These are phyloP conservation scores for Madurella fahalii DNA, from an alignment of 2,329 filamentous ascomycete species.

Conservation along the genomic window DNA sequence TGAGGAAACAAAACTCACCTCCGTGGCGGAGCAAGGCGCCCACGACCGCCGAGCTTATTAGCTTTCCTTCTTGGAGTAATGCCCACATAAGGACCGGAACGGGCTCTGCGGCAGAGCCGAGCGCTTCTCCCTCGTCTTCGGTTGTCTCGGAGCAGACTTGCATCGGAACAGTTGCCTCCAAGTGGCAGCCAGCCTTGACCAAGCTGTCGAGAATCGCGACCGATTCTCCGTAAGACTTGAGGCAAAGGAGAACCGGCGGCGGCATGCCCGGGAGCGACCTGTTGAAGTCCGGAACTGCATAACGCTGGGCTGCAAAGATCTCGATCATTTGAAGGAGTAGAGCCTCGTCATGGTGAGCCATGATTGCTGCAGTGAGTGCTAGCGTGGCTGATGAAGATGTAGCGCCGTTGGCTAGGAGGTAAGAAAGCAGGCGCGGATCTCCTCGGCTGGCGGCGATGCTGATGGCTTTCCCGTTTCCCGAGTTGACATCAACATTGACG, in stretches of 20 bases:
- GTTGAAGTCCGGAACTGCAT: slow-evolving; percentile 20
- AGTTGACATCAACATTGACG: slow-evolving; percentile 23
- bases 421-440: slow-evolving; percentile 18
- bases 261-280: slow-evolving; percentile 21
- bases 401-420: slow-evolving; percentile 18
- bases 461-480: slow-evolving; percentile 24
- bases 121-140: not conserved
- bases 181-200: slow-evolving; percentile 19
- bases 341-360: slow-evolving; percentile 21
- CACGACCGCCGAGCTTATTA: slow-evolving; percentile 16
- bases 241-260: slow-evolving; percentile 21
- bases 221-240: slow-evolving; percentile 23
- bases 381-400: slow-evolving; percentile 18
- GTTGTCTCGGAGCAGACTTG: slow-evolving; percentile 12
- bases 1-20: slow-evolving; percentile 17
- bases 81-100: slow-evolving; percentile 25
- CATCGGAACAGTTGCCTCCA: slow-evolving; percentile 20
- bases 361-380: slow-evolving; percentile 22
- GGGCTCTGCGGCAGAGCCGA: slow-evolving; percentile 16
- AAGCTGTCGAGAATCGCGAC: slow-evolving; percentile 18
- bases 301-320: slow-evolving; percentile 13
- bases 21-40: slow-evolving; percentile 20
- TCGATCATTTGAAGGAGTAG: slow-evolving; percentile 18
- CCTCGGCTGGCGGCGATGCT: slow-evolving; percentile 22
- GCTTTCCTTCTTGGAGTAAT: slow-evolving; percentile 19